Evolutionary conservation across 2,329 filamentous ascomycete genomes (phyloP), one percentile per base, ranked within the genome.

Genomic region (Fusarium drepaniforme): DNA sequence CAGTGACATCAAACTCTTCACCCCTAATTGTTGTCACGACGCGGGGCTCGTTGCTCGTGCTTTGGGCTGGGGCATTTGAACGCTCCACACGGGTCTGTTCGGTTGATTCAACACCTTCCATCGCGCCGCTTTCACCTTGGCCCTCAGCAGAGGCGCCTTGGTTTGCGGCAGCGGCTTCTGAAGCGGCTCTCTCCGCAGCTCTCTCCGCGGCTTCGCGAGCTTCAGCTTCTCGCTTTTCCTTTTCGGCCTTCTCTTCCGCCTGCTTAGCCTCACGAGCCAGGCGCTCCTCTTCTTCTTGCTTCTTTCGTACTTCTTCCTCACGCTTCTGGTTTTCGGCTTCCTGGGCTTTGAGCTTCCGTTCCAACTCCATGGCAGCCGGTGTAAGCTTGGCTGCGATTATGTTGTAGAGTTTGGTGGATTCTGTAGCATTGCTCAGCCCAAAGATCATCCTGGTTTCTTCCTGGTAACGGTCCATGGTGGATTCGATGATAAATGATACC

Each of bases 401-500:
- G 75, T 90, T 92, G 73, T 92, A 84, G 18, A 97, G 87, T 70
- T 90, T 87, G 3, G 92, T 89, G 80, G 93, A 93, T 59, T 98
- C 95, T 5, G 90, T 81, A 63, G 72, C 67, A 59, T 92, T 89
- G 59, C 85, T 87, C 25, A 87, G 84, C 30, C 94, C 93, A 82
- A 97, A 98, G 1, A 98, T 88, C 82, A 99, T 92, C 73, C 93
- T 92, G 11, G 95, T 93, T 82, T 98, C 97, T 80, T 98, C 95
- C 80, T 94, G 91, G 93, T 97, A 99, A 71, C 97, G 92, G 64
- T 89, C 88, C 66, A 89, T 86, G 1, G 97, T 98, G 11, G 90
- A 88, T 42, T 91, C 90, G 11, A 94, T 88, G 23, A 88, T 85
- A 81, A 98, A 98, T 4, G 91, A 86, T 30, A 96, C 92, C 15